These are phyloP conservation scores for Fagopyrum homotropicum DNA, from an alignment of 148 eudicot genomes.

Conservation along the genomic window DNA sequence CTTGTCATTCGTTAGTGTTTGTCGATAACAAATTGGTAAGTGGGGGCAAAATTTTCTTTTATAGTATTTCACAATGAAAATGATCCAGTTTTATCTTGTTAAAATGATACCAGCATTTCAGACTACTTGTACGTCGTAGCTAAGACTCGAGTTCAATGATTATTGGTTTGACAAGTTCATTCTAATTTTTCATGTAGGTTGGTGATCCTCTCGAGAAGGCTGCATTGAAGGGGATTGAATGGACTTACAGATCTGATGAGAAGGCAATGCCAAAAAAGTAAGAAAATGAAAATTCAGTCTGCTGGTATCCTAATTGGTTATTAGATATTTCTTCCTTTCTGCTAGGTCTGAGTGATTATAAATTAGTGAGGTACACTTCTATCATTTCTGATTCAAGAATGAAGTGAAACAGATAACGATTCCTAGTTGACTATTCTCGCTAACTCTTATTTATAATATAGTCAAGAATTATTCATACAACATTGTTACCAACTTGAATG, in stretches of 20 bases:
- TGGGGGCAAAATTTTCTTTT: background rate
- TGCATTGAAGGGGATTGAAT: slow-evolving; percentile 88
- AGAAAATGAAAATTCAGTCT: slow-evolving; percentile 17
- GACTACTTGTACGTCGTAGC: background rate
- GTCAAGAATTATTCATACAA: background rate
- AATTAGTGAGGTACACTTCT: background rate
- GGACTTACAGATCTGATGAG: slow-evolving; percentile 96
- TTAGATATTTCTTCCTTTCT: background rate
- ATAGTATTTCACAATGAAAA: background rate
- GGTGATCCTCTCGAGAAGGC: slow-evolving; percentile 99
- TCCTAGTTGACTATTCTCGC: background rate
- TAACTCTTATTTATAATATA: background rate
- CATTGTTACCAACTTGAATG: background rate
- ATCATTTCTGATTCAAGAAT: background rate
- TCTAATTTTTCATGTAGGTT: slow-evolving; percentile 40
- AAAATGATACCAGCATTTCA: background rate
- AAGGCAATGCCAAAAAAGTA: slow-evolving; percentile 97
- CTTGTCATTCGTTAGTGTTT: slow-evolving; percentile 93
- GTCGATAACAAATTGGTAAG: slow-evolving; percentile 97
- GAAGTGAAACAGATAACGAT: background rate
- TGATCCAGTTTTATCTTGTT: background rate
- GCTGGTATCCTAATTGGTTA: background rate
- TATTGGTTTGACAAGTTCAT: background rate
- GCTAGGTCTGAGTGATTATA: background rate
- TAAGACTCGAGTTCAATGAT: background rate